Conservation (phyloP, 129 eudicot species). For the Solidago caesia region DNA sequence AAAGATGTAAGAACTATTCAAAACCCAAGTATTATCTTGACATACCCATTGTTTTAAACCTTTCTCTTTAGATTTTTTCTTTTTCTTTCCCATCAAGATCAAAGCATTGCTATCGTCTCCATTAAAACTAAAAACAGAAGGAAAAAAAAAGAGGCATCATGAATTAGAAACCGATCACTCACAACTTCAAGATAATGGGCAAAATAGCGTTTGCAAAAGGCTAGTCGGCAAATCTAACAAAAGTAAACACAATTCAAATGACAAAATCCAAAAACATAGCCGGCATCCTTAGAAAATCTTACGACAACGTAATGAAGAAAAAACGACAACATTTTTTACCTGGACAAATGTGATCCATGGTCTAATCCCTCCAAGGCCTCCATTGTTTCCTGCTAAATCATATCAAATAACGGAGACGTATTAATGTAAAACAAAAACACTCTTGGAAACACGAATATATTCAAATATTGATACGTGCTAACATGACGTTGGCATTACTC, state of each 20-base stretch:
- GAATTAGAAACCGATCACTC: not conserved
- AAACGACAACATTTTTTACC: slow-evolving; percentile 20
- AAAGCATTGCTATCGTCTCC: slow-evolving; percentile 53
- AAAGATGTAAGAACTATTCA: not conserved
- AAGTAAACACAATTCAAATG: not conserved
- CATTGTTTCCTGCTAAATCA: slow-evolving; percentile 20
- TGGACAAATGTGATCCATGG: slow-evolving; percentile 14
- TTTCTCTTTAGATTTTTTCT: slow-evolving; percentile 38
- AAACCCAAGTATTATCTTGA: not conserved
- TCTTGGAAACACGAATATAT: not conserved
- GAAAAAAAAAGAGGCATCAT: not conserved
- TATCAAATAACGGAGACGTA: not conserved
- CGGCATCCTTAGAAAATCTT: not conserved
- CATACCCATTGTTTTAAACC: slow-evolving; percentile 40
- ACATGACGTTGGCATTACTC: too few species aligned
- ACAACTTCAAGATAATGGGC: not conserved
- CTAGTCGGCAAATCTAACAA: not conserved
- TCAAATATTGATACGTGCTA: not conserved
- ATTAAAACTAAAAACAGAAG: slow-evolving; percentile 38
- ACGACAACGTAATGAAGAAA: slow-evolving; percentile 1
- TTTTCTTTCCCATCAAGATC: slow-evolving; percentile 52
- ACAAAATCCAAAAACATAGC: not conserved
- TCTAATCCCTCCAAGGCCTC: slow-evolving; percentile 24
- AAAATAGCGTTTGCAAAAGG: not conserved
- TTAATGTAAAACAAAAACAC: not conserved